Conservation (phyloP, 2,329 filamentous ascomycete genomes). For the Fonsecaea multimorphosa region DNA sequence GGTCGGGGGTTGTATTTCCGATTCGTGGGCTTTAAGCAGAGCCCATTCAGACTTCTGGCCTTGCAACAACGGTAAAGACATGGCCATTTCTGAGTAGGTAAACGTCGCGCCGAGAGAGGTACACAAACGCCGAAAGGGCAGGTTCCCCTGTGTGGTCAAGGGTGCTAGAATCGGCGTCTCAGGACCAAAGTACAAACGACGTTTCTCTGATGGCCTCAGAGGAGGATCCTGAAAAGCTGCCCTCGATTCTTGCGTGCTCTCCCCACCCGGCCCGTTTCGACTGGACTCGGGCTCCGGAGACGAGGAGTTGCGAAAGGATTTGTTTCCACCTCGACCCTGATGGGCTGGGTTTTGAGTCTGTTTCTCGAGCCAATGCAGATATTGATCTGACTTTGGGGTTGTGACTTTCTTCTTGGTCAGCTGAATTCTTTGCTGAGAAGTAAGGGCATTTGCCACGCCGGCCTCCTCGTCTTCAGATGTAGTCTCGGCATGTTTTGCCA, state of each 20-base stretch:
- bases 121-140: constrained; percentile 91
- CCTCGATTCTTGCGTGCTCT: constrained; percentile 70
- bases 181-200: constrained; percentile 87
- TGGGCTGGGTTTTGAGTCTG: constrained; percentile 54
- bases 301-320: constrained; percentile 35
- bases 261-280: constrained; percentile 49
- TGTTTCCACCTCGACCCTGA: constrained; percentile 50
- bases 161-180: constrained; percentile 95
- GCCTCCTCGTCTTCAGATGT: constrained; percentile 51
- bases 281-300: constrained; percentile 42
- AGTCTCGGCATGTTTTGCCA: constrained; percentile 27
- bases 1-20: constrained; percentile 74
- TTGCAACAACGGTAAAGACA: constrained; percentile 86
- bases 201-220: constrained; percentile 89
- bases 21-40: constrained; percentile 87
- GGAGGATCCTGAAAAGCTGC: constrained; percentile 86
- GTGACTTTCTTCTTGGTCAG: constrained; percentile 74
- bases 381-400: constrained; percentile 76
- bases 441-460: constrained; percentile 77
- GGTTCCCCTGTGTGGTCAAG: constrained; percentile 93
- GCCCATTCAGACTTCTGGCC: constrained; percentile 94
- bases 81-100: constrained; percentile 98
- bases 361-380: constrained; percentile 77
- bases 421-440: constrained; percentile 71
- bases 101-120: constrained; percentile 86